Evolutionary conservation across 164 flowering plant genomes (phyloP).

Genomic region (Hamamelis virginiana): DNA sequence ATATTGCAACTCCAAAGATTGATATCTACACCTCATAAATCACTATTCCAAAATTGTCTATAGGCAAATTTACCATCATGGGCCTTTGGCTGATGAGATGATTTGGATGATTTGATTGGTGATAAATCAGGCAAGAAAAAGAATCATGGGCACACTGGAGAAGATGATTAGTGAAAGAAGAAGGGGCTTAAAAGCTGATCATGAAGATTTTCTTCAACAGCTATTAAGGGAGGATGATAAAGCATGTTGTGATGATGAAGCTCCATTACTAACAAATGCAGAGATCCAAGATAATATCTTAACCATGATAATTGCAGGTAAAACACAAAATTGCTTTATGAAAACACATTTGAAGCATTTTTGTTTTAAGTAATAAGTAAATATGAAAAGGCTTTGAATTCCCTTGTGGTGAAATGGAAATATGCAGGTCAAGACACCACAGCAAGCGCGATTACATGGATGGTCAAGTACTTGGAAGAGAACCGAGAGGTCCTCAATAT

Average conservation of each 20-base stretch:
- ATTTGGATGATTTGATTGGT: too few species aligned
- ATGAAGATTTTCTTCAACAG: constrained; percentile 46
- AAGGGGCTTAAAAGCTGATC: constrained; percentile 9
- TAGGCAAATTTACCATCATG: too few species aligned
- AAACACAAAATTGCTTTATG: neutral
- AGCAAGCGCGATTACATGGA: constrained; percentile 79
- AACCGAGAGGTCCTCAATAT: constrained; percentile 43
- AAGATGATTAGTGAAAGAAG: constrained; percentile 36
- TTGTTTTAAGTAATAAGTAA: too few species aligned
- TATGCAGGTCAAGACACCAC: constrained; percentile 64
- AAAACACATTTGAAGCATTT: neutral
- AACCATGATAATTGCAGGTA: constrained; percentile 70
- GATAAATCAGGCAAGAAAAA: constrained; percentile 43
- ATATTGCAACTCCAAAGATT: too few species aligned
- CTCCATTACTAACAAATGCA: constrained; percentile 30
- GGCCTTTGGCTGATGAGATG: too few species aligned
- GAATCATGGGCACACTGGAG: constrained; percentile 36
- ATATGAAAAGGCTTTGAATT: too few species aligned
- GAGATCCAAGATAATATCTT: constrained; percentile 69
- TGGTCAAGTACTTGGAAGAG: constrained; percentile 72
- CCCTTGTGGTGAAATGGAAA: neutral
- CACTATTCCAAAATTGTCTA: too few species aligned
- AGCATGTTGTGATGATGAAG: constrained; percentile 1
- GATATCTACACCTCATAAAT: too few species aligned
- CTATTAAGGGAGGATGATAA: constrained; percentile 25